Base-by-base conservation (phyloP, 495 filamentous ascomycete genomes). In the Penicillium odoratum region DNA sequence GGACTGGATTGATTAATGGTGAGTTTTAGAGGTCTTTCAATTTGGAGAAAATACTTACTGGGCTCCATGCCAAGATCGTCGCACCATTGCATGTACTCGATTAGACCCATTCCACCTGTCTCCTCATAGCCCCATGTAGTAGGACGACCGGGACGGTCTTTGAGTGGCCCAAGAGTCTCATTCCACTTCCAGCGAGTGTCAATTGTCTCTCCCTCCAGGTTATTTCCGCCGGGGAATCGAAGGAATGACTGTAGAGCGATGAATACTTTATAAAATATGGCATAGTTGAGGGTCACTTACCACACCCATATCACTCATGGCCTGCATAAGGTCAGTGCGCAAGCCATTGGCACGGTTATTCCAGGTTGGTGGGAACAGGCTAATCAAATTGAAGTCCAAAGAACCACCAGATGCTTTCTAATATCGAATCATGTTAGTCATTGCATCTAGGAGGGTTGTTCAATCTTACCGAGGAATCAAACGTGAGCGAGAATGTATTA, bases 181-280 rank as follows among this genome's bases (percentile, higher is more conserved):
- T 87, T 85, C 87, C 86, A 89, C 53, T 85, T 81, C 85, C 86
- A 90, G 56, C 77, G 74, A 46, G 77, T 75, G 16, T 65, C 68
- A 36, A 79, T 72, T 25, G 66, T 80, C 38, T 79, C 63, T 26
- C 85, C 85, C 59, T 87, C 84, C 1, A 88, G 69, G 66, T 86
- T 87, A 65, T 88, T 89, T 10, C 87, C 87, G 40, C 85, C 86
- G 0, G 86, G 87, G 55, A 87, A 81, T 10, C 86, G 80, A 31
- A 89, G 74, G 66, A 87, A 85, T 59, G 72, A 78, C 48, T 84
- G 77, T 26, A 0, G 4, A 77, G 67, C 58, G 31, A 60, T 53
- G 3, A 33, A 33, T 8, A 13, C 7, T 16, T 1, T 30, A 16
- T 15, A 21, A 1, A 50, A 6, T 2, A 46, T 16, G 13, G 4